Evolutionary conservation across 1,284 basidiomycete genomes (phyloP), one percentile per base, ranked within the genome.

Genomic region (Cutaneotrichosporon sp.): DNA sequence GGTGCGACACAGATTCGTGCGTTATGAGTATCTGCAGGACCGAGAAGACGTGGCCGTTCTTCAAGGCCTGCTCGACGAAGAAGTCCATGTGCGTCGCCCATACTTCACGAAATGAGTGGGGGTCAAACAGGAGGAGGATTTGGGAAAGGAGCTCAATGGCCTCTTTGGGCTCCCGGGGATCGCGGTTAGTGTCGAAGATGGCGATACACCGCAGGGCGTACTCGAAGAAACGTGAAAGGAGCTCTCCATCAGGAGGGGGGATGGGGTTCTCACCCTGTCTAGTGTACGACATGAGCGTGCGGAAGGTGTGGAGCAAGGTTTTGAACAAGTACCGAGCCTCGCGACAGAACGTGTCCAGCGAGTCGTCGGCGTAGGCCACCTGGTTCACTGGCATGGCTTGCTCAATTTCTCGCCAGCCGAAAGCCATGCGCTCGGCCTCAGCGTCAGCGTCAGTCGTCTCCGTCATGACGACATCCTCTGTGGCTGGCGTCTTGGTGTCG

Each of bases 71-170:
- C 60, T 87, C 80, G 71, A 93, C 87, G 76, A 93, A 93, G 67
- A 91, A 86, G 22, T 84, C 85, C 75, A 97, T 87, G 70, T 89
- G 88, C 66, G 84, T 84, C 33, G 87, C 90, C 92, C 88, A 96
- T 20, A 96, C 87, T 72, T 96, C 90, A 67, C 93, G 88, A 72
- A 96, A 93, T 56, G 92, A 85, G 67, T 94, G 88, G 5, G 88
- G 79, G 67, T 96, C 88, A 60, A 91, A 82, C 65, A 92, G 87
- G 37, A 84, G 75, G 33, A 94, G 82, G 49, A 87, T 85, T 32
- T 82, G 80, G 5, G 84, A 85, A 54, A 98, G 84, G 77, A 86
- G 84, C 56, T 98, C 94, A 70, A 93, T 83, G 14, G 86, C 84
- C 65, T 96, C 91, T 54, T 84, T 88, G 54, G 87, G 84, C 60